Percentiles rank a stretch among this genome's conserved stretches.
These are phyloP conservation scores for Leccinellum albellum DNA, from an alignment of 768 basidiomycete genomes.

Conservation along the genomic window DNA sequence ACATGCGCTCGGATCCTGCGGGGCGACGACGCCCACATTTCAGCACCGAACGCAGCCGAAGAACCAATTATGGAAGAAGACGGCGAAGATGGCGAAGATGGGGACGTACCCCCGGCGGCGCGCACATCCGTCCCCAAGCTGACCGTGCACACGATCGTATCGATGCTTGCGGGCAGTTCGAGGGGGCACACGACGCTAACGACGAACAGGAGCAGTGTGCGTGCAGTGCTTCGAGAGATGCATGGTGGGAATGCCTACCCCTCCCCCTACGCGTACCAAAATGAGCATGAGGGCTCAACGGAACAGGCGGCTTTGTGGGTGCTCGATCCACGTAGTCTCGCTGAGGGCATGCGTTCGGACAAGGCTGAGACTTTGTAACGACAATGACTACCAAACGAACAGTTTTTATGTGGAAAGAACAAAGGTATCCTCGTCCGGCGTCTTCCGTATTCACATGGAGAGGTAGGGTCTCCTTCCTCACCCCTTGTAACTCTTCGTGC, in stretches of 20 bases:
- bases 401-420: too few species aligned
- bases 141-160: constrained; percentile 75
- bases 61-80: too few species aligned
- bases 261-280: not conserved
- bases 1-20: constrained; percentile 34
- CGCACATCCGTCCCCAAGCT: constrained; percentile 56
- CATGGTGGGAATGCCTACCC: constrained; percentile 21
- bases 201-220: constrained; percentile 77
- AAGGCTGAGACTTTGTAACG: not conserved
- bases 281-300: not conserved
- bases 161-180: constrained; percentile 63
- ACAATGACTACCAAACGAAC: too few species aligned
- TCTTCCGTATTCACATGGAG: too few species aligned
- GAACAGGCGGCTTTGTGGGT: constrained; percentile 55
- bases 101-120: constrained; percentile 49
- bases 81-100: not conserved
- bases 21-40: constrained; percentile 29
- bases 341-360: constrained; percentile 15
- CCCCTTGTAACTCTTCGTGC: too few species aligned
- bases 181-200: constrained; percentile 85
- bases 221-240: constrained; percentile 66
- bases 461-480: too few species aligned
- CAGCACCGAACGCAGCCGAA: too few species aligned
- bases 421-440: too few species aligned
- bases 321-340: constrained; percentile 67